These are phyloP conservation scores for Penicillium lagena DNA, from an alignment of 495 filamentous ascomycete species.

Conservation along the genomic window DNA sequence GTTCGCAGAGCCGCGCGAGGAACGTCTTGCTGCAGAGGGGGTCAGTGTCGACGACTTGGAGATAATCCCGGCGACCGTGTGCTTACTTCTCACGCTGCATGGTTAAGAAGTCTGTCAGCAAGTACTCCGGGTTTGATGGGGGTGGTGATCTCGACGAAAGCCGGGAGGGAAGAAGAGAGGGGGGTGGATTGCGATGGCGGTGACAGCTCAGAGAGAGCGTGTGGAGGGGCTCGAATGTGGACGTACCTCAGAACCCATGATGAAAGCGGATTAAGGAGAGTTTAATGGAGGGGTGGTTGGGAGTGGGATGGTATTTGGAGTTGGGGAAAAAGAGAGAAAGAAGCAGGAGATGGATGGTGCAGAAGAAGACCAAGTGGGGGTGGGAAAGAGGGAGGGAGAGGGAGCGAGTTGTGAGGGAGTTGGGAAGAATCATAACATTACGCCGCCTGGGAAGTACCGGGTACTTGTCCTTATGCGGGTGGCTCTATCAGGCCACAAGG, in stretches of 20 bases:
- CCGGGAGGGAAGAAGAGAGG: slow-evolving; percentile 14
- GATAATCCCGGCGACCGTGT: slow-evolving; percentile 9
- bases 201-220: slow-evolving; percentile 27
- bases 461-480: slow-evolving; percentile 1
- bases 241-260: slow-evolving; percentile 47
- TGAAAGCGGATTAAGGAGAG: slow-evolving; percentile 13
- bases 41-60: slow-evolving; percentile 22
- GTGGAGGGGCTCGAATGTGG: slow-evolving; percentile 33
- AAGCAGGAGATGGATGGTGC: not conserved
- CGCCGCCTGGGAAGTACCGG: slow-evolving; percentile 3
- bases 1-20: slow-evolving; percentile 98
- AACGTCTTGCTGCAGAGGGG: slow-evolving; percentile 88
- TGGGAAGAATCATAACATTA: slow-evolving; percentile 22
- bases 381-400: slow-evolving; percentile 12
- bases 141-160: not conserved
- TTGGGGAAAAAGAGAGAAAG: slow-evolving; percentile 16
- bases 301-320: slow-evolving; percentile 11
- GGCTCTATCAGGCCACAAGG: not conserved
- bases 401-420: slow-evolving; percentile 7
- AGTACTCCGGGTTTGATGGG: slow-evolving; percentile 5
- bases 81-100: slow-evolving; percentile 80
- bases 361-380: slow-evolving; percentile 23
- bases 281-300: slow-evolving; percentile 4
- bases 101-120: slow-evolving; percentile 20
- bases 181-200: slow-evolving; percentile 25